Percentiles rank a stretch among this genome's conserved stretches.
Conservation (phyloP, 2,329 filamentous ascomycete genomes). For the Delphinella strobiligena region DNA sequence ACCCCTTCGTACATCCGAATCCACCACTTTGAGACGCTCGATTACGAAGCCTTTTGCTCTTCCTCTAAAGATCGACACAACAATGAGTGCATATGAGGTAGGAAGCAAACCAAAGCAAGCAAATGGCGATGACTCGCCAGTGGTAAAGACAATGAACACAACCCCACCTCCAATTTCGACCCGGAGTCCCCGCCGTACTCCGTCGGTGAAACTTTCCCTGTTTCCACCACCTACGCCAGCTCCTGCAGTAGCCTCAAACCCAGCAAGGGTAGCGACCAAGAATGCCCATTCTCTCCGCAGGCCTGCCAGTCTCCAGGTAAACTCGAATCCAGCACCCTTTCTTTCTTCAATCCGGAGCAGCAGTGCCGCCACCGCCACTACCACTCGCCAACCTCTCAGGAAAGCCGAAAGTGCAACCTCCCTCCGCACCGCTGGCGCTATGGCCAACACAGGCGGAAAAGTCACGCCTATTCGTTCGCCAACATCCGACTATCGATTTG, state of each 20-base stretch:
- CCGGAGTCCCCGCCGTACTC: slow-evolving; percentile 3
- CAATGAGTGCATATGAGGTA: too few species aligned
- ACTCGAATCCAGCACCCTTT: slow-evolving; percentile 30
- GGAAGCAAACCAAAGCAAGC: too few species aligned
- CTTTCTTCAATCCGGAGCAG: slow-evolving; percentile 25
- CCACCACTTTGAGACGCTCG: slow-evolving; percentile 4
- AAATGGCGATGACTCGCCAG: slow-evolving; percentile 1
- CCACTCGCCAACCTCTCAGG: slow-evolving; percentile 10
- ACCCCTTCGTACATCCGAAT: neutral
- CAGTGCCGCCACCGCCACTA: too few species aligned
- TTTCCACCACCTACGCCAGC: slow-evolving; percentile 10
- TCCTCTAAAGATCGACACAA: slow-evolving; percentile 23
- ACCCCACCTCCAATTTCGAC: slow-evolving; percentile 4
- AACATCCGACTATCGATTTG: too few species aligned
- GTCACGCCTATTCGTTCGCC: too few species aligned
- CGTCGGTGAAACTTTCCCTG: slow-evolving; percentile 12
- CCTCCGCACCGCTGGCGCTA: neutral
- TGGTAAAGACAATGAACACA: slow-evolving; percentile 3
- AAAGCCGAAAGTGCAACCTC: slow-evolving; percentile 17
- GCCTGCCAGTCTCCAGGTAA: slow-evolving; percentile 33
- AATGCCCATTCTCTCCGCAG: slow-evolving; percentile 21
- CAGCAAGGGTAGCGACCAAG: too few species aligned
- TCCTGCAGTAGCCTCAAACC: neutral
- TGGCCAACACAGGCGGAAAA: too few species aligned
- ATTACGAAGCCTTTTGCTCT: slow-evolving; percentile 17